phyloP scores from a whole-genome alignment of 345 rosid species.

The Combretum micranthum region DNA sequence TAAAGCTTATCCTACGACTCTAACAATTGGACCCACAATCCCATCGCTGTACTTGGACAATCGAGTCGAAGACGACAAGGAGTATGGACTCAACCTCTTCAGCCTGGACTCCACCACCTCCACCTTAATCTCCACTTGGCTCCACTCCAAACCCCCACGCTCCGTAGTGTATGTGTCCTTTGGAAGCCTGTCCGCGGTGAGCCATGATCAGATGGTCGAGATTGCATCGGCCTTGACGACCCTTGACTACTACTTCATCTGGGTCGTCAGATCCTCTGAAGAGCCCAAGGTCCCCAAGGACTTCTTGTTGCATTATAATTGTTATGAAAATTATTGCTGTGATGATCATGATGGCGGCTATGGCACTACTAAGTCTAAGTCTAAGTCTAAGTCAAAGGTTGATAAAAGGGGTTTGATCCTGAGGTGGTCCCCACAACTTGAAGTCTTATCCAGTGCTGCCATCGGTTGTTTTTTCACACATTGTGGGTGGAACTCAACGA shows the following conservation, averaged over 20 bases:
- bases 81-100: constrained; percentile 45
- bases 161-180: constrained; percentile 64
- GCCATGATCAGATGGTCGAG: constrained; percentile 43
- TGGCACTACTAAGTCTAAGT: too few relatives aligned
- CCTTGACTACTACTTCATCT: constrained; percentile 31
- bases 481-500: constrained; percentile 51
- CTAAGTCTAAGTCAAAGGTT: too few relatives aligned
- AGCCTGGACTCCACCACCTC: constrained; percentile 18
- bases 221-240: constrained; percentile 31
- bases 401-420: constrained; percentile 27
- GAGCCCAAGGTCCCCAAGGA: constrained; percentile 33
- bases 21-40: constrained; percentile 63
- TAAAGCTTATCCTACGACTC: constrained; percentile 20
- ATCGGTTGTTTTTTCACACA: constrained; percentile 59
- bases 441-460: constrained; percentile 35
- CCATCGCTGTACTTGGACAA: constrained; percentile 58
- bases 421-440: constrained; percentile 50
- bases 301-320: not conserved
- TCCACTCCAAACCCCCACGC: constrained; percentile 28
- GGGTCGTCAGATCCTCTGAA: constrained; percentile 49
- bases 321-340: too few relatives aligned
- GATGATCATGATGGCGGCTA: too few relatives aligned
- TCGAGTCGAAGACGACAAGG: constrained; percentile 27
- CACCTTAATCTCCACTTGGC: constrained; percentile 43
- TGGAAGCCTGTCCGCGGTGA: constrained; percentile 49